Conservation (phyloP, 345 rosid species). For the Cardamine resedifolia region DNA sequence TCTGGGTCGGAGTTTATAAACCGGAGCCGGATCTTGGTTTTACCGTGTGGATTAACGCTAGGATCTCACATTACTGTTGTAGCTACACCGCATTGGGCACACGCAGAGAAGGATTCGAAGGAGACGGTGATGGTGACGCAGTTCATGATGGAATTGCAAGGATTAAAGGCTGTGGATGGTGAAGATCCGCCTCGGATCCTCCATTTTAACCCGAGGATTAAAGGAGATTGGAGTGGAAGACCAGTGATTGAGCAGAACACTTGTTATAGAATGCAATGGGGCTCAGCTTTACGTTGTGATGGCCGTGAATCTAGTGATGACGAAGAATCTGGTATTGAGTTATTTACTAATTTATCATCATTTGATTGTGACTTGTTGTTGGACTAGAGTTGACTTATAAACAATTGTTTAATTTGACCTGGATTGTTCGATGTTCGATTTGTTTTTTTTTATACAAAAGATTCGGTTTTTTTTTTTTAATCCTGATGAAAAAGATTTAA, state of each 20-base stretch:
- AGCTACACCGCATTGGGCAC: slow-evolving; percentile 78
- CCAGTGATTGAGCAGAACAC: slow-evolving; percentile 78
- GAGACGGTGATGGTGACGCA: slow-evolving; percentile 65
- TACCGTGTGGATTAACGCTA: slow-evolving; percentile 82
- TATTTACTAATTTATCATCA: background rate
- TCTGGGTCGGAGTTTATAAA: slow-evolving; percentile 56
- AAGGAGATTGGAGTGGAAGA: slow-evolving; percentile 70
- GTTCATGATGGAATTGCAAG: slow-evolving; percentile 80
- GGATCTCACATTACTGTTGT: slow-evolving; percentile 88
- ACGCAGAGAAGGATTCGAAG: slow-evolving; percentile 47
- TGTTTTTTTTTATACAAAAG: background rate
- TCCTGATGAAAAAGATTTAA: background rate
- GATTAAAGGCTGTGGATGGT: slow-evolving; percentile 57
- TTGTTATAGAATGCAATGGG: slow-evolving; percentile 80
- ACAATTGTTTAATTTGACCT: slow-evolving; percentile 18
- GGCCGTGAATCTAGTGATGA: slow-evolving; percentile 70
- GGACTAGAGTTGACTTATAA: slow-evolving; percentile 20
- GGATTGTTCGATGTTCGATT: background rate
- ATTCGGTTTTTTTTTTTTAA: background rate
- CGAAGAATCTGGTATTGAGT: slow-evolving; percentile 65
- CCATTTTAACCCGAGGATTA: slow-evolving; percentile 70
- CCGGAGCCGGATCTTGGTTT: slow-evolving; percentile 50
- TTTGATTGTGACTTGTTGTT: slow-evolving; percentile 12
- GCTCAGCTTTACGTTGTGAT: slow-evolving; percentile 65
- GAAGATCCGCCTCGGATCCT: slow-evolving; percentile 76